Conservation (phyloP, 139 green algal species). For the Auxenochlorella pyrenoidosa region DNA sequence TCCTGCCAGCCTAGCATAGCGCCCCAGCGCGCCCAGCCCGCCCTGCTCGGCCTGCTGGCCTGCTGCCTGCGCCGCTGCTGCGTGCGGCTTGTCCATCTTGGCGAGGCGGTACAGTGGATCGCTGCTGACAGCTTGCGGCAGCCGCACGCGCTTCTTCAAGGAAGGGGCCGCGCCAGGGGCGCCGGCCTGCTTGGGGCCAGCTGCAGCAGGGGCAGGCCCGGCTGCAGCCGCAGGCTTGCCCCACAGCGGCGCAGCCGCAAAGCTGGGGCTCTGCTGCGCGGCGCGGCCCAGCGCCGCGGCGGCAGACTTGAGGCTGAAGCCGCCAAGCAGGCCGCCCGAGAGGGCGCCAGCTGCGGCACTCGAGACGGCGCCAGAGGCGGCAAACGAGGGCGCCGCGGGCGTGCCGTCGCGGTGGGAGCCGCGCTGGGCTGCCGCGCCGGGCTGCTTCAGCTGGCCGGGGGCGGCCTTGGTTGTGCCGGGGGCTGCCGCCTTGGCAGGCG, state of each 20-base stretch:
- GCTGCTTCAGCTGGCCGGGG: not conserved
- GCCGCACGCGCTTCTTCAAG: not conserved
- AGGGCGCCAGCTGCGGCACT: not conserved
- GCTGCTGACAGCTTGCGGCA: not conserved
- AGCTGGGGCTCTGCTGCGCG: not conserved
- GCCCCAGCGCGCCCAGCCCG: not conserved
- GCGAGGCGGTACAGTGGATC: conserved; percentile 24
- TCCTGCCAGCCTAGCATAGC: conserved; percentile 1
- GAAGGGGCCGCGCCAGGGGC: not conserved
- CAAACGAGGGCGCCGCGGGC: not conserved
- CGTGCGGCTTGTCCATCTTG: conserved; percentile 5
- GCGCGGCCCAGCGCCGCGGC: too few relatives aligned
- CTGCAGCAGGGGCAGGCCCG: too few relatives aligned
- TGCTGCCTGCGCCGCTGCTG: not conserved
- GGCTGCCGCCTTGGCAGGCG: not conserved
- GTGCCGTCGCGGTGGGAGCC: not conserved
- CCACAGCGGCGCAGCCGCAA: conserved; percentile 19
- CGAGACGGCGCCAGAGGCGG: not conserved
- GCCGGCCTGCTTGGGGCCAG: not conserved
- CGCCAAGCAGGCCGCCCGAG: not conserved
- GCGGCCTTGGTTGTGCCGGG: not conserved
- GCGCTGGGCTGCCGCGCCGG: not conserved
- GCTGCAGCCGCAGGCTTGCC: not conserved
- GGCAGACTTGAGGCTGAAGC: not conserved
- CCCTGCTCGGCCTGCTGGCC: not conserved